phyloP scores from a whole-genome alignment of 164 flowering plant genomes.

The Buxus sempervirens region DNA sequence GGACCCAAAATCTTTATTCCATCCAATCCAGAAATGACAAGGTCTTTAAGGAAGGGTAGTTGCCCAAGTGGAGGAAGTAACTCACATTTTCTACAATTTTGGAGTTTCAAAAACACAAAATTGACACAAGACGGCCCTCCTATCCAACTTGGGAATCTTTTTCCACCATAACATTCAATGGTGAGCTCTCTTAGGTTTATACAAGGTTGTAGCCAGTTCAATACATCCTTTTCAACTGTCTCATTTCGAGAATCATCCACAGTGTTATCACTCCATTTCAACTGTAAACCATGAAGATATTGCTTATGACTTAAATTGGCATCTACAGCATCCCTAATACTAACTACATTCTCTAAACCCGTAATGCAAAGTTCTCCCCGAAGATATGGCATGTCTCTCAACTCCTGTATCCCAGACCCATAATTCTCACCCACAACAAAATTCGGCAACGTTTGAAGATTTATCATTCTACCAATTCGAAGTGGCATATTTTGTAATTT shows the following conservation, averaged over 20 bases:
- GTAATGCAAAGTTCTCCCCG: no score
- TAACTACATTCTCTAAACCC: no score
- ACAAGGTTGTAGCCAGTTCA: constrained; percentile 21
- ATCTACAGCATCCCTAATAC: no score
- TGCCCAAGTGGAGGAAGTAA: constrained; percentile 30
- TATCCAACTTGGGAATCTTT: constrained; percentile 21
- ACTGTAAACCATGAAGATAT: no score
- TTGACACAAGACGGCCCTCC: constrained; percentile 9
- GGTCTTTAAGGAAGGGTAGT: constrained; percentile 23
- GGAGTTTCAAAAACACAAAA: neutral
- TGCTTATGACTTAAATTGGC: no score
- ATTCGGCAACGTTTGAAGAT: no score
- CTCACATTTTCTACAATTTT: constrained; percentile 11
- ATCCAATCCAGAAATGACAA: constrained; percentile 12
- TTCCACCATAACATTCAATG: constrained; percentile 13
- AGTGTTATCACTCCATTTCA: neutral
- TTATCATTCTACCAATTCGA: no score
- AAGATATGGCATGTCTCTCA: no score
- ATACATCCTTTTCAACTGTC: constrained; percentile 11
- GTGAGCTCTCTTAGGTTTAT: constrained; percentile 4
- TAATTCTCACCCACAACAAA: no score
- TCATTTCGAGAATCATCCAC: neutral
- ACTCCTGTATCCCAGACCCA: no score
- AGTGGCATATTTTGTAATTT: no score
- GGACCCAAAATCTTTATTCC: neutral